Conservation (phyloP, 208 protist species). For the Naegleria lovaniensis region DNA sequence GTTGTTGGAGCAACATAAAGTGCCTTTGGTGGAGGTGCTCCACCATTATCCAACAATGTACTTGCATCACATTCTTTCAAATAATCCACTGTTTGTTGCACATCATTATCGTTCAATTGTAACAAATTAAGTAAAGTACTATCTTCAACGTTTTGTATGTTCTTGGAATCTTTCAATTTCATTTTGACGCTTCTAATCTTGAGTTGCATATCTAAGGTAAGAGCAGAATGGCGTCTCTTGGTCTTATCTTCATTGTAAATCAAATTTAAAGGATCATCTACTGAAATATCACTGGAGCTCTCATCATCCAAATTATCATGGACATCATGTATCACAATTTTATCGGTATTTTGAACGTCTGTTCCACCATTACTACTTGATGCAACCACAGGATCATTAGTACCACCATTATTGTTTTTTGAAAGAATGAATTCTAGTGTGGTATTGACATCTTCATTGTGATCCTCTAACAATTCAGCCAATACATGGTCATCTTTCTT, state of each 20-base stretch:
- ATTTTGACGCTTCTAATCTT: too few relatives aligned
- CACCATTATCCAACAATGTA: not conserved
- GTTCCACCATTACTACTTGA: not conserved
- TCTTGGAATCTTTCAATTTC: not conserved
- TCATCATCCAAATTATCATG: too few relatives aligned
- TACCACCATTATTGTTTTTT: not conserved
- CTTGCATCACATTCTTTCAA: not conserved
- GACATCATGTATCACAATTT: not conserved
- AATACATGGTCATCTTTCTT: not conserved
- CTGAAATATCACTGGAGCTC: not conserved
- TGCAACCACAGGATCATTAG: not conserved
- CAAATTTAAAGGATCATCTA: not conserved
- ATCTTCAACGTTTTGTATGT: not conserved
- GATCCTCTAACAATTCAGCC: not conserved
- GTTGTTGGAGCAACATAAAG: not conserved
- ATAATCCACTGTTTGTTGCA: not conserved
- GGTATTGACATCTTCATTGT: not conserved
- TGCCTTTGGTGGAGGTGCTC: not conserved
- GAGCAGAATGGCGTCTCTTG: too few relatives aligned
- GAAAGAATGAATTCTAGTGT: not conserved
- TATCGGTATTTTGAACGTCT: not conserved
- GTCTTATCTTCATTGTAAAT: too few relatives aligned
- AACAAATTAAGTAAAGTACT: not conserved
- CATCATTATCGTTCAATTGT: not conserved
- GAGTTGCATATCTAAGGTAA: too few relatives aligned